Base-by-base conservation (phyloP, 2,329 filamentous ascomycete species). In the Verticillium klebahnii region DNA sequence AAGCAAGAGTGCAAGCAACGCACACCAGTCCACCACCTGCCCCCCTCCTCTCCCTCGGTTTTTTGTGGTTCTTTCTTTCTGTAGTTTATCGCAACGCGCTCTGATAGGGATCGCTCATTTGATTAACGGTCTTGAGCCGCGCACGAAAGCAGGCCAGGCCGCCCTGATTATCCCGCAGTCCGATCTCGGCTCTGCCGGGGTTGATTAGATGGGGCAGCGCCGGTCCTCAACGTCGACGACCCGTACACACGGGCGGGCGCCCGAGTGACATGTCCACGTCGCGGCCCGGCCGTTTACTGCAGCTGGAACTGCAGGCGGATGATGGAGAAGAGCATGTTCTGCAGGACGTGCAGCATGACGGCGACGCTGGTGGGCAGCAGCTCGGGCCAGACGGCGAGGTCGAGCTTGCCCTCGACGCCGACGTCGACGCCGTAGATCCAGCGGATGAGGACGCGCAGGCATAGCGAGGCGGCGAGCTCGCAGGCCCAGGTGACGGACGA, bases 321-420 rank as follows among this genome's bases (percentile, higher is more conserved):
- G 68, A 90, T 89, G 56, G 85, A 87, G 74, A 90, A 89, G 61
- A 90, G 73, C 87, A 90, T 90, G 71, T 89, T 90, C 75, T 90
- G 87, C 73, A 89, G 70, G 58, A 89, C 87, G 68, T 90, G 87
- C 71, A 89, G 75, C 77, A 85, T 86, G 25, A 89, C 87, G 25
- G 84, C 85, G 23, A 88, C 84, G 60, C 84, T 85, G 3, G 87
- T 88, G 19, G 87, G 87, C 68, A 90, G 73, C 68, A 90, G 73
- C 76, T 89, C 87, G 2, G 87, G 87, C 85, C 87, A 89, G 61
- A 85, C 83, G 7, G 82, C 82, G 66, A 90, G 75, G 72, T 90
- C 87, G 64, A 84, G 76, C 73, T 84, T 86, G 31, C 85, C 87
- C 75, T 90, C 87, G 50, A 84, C 77, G 19, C 85, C 86, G 58